These are phyloP conservation scores for Acanthamoeba divionensis DNA, from an alignment of 208 protist genomes.

Conservation along the genomic window DNA sequence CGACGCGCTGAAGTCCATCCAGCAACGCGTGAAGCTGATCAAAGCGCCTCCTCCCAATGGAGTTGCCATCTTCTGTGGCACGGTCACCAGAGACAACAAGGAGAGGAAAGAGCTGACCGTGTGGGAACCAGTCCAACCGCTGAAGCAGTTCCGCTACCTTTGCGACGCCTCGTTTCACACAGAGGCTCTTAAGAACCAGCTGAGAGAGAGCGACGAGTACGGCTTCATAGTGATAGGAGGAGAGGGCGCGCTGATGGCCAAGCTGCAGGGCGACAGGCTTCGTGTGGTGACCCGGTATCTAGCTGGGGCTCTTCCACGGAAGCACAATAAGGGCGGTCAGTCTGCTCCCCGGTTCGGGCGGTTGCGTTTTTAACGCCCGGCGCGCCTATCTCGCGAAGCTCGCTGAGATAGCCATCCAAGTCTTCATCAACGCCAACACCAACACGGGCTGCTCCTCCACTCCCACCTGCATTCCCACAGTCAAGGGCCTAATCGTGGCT, in stretches of 20 bases:
- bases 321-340: conserved; percentile 36
- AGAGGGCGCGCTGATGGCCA: conserved; percentile 32
- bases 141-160: conserved; percentile 19
- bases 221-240: conserved; percentile 36
- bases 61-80: conserved; percentile 34
- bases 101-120: conserved; percentile 47
- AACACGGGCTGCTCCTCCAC: no score
- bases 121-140: conserved; percentile 25
- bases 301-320: background rate
- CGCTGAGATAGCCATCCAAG: conserved; percentile 11
- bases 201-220: conserved; percentile 8
- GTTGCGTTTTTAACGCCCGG: conserved; percentile 54
- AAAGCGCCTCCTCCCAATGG: background rate
- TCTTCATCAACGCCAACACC: background rate
- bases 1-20: conserved; percentile 25
- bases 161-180: conserved; percentile 27
- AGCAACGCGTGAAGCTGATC: conserved; percentile 39
- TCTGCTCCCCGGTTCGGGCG: background rate
- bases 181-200: background rate
- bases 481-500: conserved; percentile 34
- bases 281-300: background rate
- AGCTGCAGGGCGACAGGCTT: background rate
- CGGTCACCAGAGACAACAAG: background rate
- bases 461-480: no score
- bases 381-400: conserved; percentile 44